phyloP scores from a whole-genome alignment of 495 filamentous ascomycete species.

The Penicillium paxilli region DNA sequence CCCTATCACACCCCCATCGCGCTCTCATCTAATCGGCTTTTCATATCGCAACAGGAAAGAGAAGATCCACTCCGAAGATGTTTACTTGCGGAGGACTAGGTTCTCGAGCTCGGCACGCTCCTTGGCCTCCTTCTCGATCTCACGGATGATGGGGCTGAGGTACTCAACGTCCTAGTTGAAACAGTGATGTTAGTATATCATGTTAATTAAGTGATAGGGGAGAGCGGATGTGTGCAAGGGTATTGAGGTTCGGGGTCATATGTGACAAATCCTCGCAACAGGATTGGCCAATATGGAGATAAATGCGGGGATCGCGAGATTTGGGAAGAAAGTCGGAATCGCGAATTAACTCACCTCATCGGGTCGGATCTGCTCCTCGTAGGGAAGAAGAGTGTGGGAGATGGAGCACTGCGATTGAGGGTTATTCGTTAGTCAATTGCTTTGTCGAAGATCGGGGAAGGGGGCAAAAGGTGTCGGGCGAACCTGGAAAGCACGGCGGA shows the following conservation, averaged over 20 bases:
- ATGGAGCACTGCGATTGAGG: constrained; percentile 63
- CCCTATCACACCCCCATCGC: no score
- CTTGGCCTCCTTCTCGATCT: constrained; percentile 77
- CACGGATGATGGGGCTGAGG: constrained; percentile 75
- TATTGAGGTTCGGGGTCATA: constrained; percentile 12
- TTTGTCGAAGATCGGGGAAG: neutral
- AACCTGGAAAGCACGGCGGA: constrained; percentile 93
- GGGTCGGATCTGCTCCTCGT: constrained; percentile 76
- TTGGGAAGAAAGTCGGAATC: constrained; percentile 4
- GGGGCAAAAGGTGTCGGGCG: constrained; percentile 17
- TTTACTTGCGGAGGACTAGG: constrained; percentile 64
- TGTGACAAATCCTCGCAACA: constrained; percentile 45
- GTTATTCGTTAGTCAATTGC: constrained; percentile 21
- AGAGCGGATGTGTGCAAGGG: neutral
- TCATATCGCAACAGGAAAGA: constrained; percentile 11
- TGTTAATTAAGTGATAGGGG: neutral
- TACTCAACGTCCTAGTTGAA: constrained; percentile 69
- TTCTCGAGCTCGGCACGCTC: constrained; percentile 84
- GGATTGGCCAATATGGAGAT: constrained; percentile 43
- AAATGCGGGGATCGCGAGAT: constrained; percentile 22
- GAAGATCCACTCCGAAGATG: constrained; percentile 3
- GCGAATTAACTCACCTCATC: constrained; percentile 57
- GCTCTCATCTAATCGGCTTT: constrained; percentile 21
- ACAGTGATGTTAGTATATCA: constrained; percentile 18
- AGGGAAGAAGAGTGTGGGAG: constrained; percentile 82